Evolutionary conservation across 768 basidiomycete species (phyloP).

Genomic region (Suillus subluteus): DNA sequence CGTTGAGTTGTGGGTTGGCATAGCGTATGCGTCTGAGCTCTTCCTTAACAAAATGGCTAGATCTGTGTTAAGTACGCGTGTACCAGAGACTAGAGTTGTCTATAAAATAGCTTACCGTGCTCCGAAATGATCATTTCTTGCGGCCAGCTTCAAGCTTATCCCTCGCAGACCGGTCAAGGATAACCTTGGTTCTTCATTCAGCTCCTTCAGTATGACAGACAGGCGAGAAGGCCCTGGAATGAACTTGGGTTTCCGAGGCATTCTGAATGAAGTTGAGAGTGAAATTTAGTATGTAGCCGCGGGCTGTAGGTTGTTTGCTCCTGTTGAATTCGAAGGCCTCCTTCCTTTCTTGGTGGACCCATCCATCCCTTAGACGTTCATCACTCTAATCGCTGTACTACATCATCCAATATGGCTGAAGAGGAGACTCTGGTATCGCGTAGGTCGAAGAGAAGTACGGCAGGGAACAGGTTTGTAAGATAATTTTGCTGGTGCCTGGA

Average conservation of each 20-base stretch:
- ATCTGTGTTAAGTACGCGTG: slow-evolving; percentile 26
- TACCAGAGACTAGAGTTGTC: neutral
- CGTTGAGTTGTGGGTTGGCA: slow-evolving; percentile 68
- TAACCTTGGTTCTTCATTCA: slow-evolving; percentile 57
- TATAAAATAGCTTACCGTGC: slow-evolving; percentile 53
- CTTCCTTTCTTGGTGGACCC: slow-evolving; percentile 15
- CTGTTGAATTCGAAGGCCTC: slow-evolving; percentile 26
- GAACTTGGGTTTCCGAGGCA: slow-evolving; percentile 27
- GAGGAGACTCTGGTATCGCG: slow-evolving; percentile 36
- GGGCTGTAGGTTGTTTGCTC: slow-evolving; percentile 20
- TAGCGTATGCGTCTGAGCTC: slow-evolving; percentile 79
- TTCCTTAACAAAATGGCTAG: slow-evolving; percentile 75
- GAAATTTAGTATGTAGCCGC: slow-evolving; percentile 8
- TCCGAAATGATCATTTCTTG: slow-evolving; percentile 73
- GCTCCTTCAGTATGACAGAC: slow-evolving; percentile 52
- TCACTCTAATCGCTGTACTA: neutral
- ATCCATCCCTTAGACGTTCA: neutral
- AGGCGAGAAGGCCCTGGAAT: slow-evolving; percentile 57
- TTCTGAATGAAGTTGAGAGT: neutral
- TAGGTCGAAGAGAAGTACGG: slow-evolving; percentile 70
- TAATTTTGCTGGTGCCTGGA: neutral
- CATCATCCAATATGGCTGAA: slow-evolving; percentile 10
- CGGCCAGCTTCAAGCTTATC: slow-evolving; percentile 59
- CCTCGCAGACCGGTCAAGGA: slow-evolving; percentile 50
- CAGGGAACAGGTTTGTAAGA: slow-evolving; percentile 68